Conservation (phyloP, 140 eudicot species). For the Senecio squalidus region DNA sequence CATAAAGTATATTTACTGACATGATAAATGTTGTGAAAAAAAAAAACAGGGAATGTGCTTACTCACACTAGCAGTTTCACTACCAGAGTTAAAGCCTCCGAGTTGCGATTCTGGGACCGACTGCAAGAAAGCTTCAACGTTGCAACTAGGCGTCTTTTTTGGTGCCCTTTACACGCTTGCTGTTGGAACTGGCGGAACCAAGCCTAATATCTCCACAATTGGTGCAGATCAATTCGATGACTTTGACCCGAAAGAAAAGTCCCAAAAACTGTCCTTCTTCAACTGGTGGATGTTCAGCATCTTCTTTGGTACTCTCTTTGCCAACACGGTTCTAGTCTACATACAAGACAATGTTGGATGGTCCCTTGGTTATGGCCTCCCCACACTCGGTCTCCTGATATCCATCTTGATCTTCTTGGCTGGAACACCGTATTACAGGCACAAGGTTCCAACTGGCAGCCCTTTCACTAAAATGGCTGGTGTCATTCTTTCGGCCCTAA, state of each 20-base stretch:
- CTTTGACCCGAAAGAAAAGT: conserved; percentile 66
- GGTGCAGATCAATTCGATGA: conserved; percentile 87
- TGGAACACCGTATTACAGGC: conserved; percentile 73
- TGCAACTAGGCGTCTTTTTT: conserved; percentile 56
- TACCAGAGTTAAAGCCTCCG: conserved; percentile 57
- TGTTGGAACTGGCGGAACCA: conserved; percentile 78
- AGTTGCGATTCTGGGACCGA: conserved; percentile 31
- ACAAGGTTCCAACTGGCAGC: conserved; percentile 68
- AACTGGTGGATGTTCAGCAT: conserved; percentile 93
- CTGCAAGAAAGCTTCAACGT: conserved; percentile 50
- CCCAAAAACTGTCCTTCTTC: conserved; percentile 76
- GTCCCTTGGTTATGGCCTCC: conserved; percentile 85
- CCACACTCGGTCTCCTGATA: conserved; percentile 63
- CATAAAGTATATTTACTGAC: neutral
- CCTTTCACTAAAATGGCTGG: conserved; percentile 76
- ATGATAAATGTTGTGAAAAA: neutral
- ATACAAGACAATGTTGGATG: conserved; percentile 89
- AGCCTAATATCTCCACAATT: conserved; percentile 78
- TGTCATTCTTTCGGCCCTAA: conserved; percentile 54
- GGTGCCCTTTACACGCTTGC: conserved; percentile 67
- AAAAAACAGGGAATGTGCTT: conserved; percentile 56
- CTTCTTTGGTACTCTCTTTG: conserved; percentile 68
- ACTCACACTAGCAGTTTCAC: conserved; percentile 63
- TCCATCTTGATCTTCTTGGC: conserved; percentile 57
- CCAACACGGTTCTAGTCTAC: conserved; percentile 70